Conservation (phyloP, 2,329 filamentous ascomycete species). For the Cytospora leucostoma region DNA sequence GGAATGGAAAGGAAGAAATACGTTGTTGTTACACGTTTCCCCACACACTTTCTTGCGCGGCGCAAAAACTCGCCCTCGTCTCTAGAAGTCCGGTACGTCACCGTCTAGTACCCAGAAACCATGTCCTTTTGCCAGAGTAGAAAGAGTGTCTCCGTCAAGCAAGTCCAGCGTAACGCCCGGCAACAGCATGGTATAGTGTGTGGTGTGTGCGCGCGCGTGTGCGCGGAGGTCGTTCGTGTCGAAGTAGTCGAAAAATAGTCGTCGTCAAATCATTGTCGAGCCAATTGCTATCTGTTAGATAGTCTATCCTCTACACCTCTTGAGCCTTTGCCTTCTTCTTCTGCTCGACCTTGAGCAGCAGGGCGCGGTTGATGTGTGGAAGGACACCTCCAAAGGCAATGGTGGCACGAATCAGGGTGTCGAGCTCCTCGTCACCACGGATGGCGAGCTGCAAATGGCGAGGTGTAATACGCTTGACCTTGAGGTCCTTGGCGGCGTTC, state of each 20-base stretch:
- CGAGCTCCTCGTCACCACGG: conserved; percentile 95
- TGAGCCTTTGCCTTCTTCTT: conserved; percentile 44
- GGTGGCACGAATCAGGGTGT: conserved; percentile 94
- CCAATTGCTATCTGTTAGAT: not conserved
- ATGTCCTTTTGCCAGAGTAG: not conserved
- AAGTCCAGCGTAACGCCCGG: not conserved
- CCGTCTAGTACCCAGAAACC: conserved; percentile 13
- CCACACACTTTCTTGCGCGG: conserved; percentile 1
- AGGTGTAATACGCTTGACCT: conserved; percentile 99
- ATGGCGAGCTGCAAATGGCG: conserved; percentile 98
- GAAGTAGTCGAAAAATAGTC: conserved; percentile 7
- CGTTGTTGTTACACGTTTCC: conserved; percentile 23
- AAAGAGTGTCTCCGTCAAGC: not conserved
- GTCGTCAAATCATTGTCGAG: conserved; percentile 6
- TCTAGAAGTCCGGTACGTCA: not conserved
- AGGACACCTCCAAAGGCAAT: conserved; percentile 98
- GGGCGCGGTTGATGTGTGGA: conserved; percentile 96
- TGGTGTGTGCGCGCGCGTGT: not conserved
- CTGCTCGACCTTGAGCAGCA: conserved; percentile 59
- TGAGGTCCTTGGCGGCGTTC: conserved; percentile 99
- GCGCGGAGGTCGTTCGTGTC: not conserved
- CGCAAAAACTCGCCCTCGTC: not conserved
- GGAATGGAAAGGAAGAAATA: conserved; percentile 15
- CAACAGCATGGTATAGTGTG: not conserved
- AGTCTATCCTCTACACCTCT: conserved; percentile 35